Conservation (phyloP, 768 basidiomycete genomes). For the Suillus lakei region DNA sequence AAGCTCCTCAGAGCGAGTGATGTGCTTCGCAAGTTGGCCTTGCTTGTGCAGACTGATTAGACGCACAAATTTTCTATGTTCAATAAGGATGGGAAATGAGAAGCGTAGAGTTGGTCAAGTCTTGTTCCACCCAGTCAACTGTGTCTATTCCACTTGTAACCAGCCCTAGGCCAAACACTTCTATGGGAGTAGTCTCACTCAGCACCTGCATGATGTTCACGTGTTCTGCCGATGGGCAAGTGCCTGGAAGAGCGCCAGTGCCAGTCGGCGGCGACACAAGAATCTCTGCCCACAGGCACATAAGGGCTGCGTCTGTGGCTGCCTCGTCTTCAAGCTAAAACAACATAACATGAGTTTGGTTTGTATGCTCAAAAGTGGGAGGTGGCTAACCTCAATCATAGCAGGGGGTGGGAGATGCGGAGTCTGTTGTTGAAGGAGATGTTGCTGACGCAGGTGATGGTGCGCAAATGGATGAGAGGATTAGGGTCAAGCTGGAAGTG, state of each 20-base stretch:
- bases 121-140: slow-evolving; percentile 32
- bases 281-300: slow-evolving; percentile 39
- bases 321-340: slow-evolving; percentile 54
- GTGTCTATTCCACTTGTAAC: slow-evolving; percentile 21
- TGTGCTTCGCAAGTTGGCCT: no score
- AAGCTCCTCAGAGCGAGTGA: no score
- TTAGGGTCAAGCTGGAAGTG: slow-evolving; percentile 15
- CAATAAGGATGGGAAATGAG: no score
- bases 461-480: slow-evolving; percentile 24
- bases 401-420: slow-evolving; percentile 30
- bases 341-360: slow-evolving; percentile 25
- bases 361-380: slow-evolving; percentile 21
- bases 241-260: slow-evolving; percentile 34
- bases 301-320: slow-evolving; percentile 44
- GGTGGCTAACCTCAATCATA: slow-evolving; percentile 40
- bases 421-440: slow-evolving; percentile 26
- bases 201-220: slow-evolving; percentile 28
- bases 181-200: slow-evolving; percentile 13
- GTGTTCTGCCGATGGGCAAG: slow-evolving; percentile 37
- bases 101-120: no score
- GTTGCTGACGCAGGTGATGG: slow-evolving; percentile 27
- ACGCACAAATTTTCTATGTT: no score
- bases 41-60: no score
- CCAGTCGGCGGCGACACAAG: slow-evolving; percentile 38
- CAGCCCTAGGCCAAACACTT: slow-evolving; percentile 24